Evolutionary conservation across 441 rosid genomes (phyloP).

Genomic region (Jatropha podagrica): DNA sequence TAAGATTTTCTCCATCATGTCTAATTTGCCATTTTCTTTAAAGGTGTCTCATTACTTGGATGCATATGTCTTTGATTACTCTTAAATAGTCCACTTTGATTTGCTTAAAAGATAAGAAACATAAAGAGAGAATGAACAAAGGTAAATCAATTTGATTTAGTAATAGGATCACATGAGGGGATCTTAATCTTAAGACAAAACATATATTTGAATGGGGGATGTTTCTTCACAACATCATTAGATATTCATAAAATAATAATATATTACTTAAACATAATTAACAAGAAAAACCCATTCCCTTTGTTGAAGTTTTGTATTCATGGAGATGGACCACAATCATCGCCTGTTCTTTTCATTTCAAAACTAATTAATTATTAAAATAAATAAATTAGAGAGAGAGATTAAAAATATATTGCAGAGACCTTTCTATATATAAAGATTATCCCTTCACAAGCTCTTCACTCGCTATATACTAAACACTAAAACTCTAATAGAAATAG

Average conservation of each 20-base stretch:
- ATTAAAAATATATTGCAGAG: background rate
- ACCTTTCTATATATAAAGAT: constrained; percentile 31
- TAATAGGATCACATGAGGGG: constrained; percentile 3
- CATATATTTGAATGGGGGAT: background rate
- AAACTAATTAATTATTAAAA: constrained; percentile 20
- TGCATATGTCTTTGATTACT: background rate
- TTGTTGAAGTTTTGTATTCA: background rate
- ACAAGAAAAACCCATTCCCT: background rate
- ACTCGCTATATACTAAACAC: constrained; percentile 8
- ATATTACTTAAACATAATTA: constrained; percentile 4
- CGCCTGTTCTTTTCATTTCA: constrained; percentile 29
- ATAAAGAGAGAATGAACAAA: background rate
- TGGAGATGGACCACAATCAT: constrained; percentile 31
- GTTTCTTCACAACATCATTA: background rate
- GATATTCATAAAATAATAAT: background rate
- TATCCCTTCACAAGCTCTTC: constrained; percentile 20
- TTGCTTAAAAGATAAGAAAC: constrained; percentile 23
- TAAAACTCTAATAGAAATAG: too few species aligned
- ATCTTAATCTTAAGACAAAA: background rate
- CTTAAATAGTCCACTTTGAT: constrained; percentile 12
- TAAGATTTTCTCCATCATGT: background rate
- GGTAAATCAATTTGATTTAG: background rate
- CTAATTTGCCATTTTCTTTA: background rate
- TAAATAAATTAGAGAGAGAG: constrained; percentile 17
- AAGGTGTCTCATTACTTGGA: background rate